These are phyloP conservation scores for Aspergillus wentii DNA, from an alignment of 495 filamentous ascomycete genomes.

Conservation along the genomic window DNA sequence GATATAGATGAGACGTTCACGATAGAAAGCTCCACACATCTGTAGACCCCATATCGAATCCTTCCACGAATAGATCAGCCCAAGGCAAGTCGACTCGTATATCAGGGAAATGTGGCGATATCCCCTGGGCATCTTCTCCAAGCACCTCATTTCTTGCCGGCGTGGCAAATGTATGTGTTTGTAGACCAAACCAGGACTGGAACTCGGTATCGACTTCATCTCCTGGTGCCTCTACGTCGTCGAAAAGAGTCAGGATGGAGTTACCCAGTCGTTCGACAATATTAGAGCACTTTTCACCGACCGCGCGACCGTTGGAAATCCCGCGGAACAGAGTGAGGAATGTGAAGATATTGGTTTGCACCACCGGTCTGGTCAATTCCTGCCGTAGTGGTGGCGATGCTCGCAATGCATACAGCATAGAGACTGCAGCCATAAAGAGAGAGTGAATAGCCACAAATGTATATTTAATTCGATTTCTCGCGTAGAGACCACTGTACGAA, in stretches of 20 bases:
- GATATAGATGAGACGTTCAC: no score
- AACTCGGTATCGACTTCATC: conserved; percentile 3
- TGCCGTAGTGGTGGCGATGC: conserved; percentile 5
- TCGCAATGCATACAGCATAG: conserved; percentile 9
- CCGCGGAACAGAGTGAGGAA: conserved; percentile 10
- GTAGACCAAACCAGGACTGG: conserved; percentile 6
- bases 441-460: conserved; percentile 9
- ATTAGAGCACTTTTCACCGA: conserved; percentile 5
- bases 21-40: background rate
- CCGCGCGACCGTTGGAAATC: conserved; percentile 6
- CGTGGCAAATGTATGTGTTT: background rate
- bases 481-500: conserved; percentile 8
- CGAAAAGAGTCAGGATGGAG: conserved; percentile 3
- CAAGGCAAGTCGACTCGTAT: background rate
- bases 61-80: conserved; percentile 1
- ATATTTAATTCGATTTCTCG: conserved; percentile 7
- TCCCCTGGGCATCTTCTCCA: background rate
- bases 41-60: conserved; percentile 1
- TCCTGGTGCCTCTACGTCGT: background rate
- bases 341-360: conserved; percentile 7
- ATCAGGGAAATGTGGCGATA: background rate
- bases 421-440: conserved; percentile 6
- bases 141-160: background rate
- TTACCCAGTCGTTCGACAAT: conserved; percentile 7
- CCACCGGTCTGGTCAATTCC: conserved; percentile 6